Percentiles rank a stretch among this genome's conserved stretches.
Conservation (phyloP, 805 yeast genomes). For the Candida quercuum region DNA sequence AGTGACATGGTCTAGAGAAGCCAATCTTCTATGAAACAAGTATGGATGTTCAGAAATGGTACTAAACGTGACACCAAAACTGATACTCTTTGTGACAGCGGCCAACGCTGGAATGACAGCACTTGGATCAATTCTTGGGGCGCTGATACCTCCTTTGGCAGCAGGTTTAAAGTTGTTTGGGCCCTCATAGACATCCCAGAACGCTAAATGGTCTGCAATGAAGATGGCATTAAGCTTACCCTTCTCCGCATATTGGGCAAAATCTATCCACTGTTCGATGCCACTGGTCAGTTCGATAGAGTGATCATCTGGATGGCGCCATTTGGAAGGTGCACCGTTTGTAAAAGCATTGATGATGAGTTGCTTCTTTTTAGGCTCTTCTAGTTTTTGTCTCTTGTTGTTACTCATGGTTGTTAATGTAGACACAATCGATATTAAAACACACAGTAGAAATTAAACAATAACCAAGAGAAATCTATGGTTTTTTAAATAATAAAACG, state of each 20-base stretch:
- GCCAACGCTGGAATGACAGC: conserved; percentile 30
- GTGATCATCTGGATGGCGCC: conserved; percentile 6
- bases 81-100: conserved; percentile 32
- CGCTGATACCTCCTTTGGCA: conserved; percentile 19
- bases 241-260: conserved; percentile 29
- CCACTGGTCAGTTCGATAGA: conserved; percentile 1
- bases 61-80: conserved; percentile 35
- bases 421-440: too few species aligned
- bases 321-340: neutral
- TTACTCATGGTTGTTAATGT: neutral
- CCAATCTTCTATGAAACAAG: conserved; percentile 26
- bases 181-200: conserved; percentile 33
- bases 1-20: conserved; percentile 35
- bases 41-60: conserved; percentile 39
- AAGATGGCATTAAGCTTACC: conserved; percentile 32
- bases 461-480: neutral
- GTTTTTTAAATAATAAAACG: too few species aligned
- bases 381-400: conserved; percentile 3
- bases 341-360: conserved; percentile 5
- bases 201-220: conserved; percentile 32
- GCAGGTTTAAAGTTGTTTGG: conserved; percentile 28
- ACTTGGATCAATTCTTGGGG: conserved; percentile 28
- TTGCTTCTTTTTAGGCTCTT: neutral
- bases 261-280: conserved; percentile 22
- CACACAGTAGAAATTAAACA: neutral